Evolutionary conservation across 2,329 filamentous ascomycete species (phyloP).

Genomic region (Acarospora socialis): DNA sequence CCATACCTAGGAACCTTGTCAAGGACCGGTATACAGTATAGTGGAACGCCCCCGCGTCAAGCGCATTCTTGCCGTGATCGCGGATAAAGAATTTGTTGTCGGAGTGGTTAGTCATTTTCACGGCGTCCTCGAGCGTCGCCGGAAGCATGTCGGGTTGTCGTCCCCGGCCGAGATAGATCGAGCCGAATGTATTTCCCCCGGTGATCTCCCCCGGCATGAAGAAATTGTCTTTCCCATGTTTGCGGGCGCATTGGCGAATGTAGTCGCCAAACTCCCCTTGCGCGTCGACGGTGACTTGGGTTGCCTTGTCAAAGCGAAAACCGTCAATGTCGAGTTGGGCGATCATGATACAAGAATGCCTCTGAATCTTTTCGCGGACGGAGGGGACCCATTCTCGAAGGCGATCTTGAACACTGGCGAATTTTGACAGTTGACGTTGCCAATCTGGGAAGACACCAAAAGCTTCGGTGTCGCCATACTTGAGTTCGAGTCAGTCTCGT

Average conservation of each 20-base stretch:
- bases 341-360: conserved; percentile 50
- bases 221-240: conserved; percentile 48
- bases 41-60: conserved; percentile 49
- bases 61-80: conserved; percentile 35
- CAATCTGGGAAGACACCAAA: conserved; percentile 51
- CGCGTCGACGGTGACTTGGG: conserved; percentile 48
- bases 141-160: conserved; percentile 41
- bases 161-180: conserved; percentile 48
- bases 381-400: conserved; percentile 48
- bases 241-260: conserved; percentile 42
- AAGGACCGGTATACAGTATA: conserved; percentile 51
- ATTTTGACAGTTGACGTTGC: conserved; percentile 50
- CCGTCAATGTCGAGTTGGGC: conserved; percentile 51
- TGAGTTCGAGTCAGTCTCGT: too few species aligned
- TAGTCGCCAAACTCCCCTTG: conserved; percentile 43
- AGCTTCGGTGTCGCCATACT: conserved; percentile 49
- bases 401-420: conserved; percentile 53
- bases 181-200: conserved; percentile 44
- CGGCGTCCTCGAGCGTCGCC: conserved; percentile 32
- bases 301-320: conserved; percentile 53
- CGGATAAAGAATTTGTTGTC: conserved; percentile 37
- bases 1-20: conserved; percentile 45
- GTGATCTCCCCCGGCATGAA: conserved; percentile 51
- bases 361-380: conserved; percentile 42
- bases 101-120: conserved; percentile 32